These are phyloP conservation scores for Colletotrichum agaves DNA, from an alignment of 2,329 filamentous ascomycete genomes.

Conservation along the genomic window DNA sequence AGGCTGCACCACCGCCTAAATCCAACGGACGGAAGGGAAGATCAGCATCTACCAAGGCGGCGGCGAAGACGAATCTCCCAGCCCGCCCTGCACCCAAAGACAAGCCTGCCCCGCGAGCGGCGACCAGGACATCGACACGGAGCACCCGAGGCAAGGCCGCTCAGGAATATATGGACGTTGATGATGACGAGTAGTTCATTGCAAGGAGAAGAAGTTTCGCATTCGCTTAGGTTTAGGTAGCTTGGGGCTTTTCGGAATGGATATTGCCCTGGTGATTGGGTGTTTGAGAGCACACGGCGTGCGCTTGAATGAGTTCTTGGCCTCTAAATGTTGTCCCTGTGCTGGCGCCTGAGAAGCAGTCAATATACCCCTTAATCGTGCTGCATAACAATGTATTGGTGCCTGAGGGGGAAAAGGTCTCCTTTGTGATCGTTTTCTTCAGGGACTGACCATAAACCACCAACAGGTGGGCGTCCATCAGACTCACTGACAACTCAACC, in stretches of 20 bases:
- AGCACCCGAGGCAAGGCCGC: slow-evolving; percentile 41
- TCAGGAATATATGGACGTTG: slow-evolving; percentile 49
- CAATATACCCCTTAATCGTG: slow-evolving; percentile 23
- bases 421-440: no score
- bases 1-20: slow-evolving; percentile 32
- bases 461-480: neutral
- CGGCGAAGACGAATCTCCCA: slow-evolving; percentile 33
- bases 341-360: slow-evolving; percentile 8
- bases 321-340: neutral
- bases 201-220: neutral
- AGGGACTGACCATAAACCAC: neutral
- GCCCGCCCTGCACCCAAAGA: slow-evolving; percentile 37
- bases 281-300: slow-evolving; percentile 4
- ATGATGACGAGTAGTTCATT: slow-evolving; percentile 43
- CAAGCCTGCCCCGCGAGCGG: slow-evolving; percentile 27
- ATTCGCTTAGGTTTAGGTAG: slow-evolving; percentile 17
- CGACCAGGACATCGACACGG: slow-evolving; percentile 25
- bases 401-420: no score
- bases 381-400: neutral
- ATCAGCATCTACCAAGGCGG: slow-evolving; percentile 24
- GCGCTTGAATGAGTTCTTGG: neutral
- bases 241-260: slow-evolving; percentile 21
- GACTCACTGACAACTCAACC: neutral
- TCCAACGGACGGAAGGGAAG: slow-evolving; percentile 34
- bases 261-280: slow-evolving; percentile 9